Evolutionary conservation across 2,329 filamentous ascomycete species (phyloP), one percentile per base, ranked within the genome.

Genomic region (Cytospora piceae): DNA sequence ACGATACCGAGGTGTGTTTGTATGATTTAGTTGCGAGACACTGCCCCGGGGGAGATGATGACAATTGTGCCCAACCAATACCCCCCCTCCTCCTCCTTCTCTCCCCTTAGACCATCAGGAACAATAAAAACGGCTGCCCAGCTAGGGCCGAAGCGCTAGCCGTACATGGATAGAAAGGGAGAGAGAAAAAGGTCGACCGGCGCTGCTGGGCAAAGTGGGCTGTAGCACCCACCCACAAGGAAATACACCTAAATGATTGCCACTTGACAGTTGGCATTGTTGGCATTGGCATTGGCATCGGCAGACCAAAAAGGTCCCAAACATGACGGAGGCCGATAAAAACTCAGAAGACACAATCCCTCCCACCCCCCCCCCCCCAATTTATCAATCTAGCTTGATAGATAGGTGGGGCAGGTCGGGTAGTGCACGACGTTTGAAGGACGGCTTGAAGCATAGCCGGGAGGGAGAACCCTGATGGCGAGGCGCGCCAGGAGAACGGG

Each of bases 391-490:
- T 27, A 29, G 37, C 22, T 22, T 34, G n/a, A n/a, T 29, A 27
- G 27, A 29, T 5, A 29, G 27, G 53, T 49, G 39, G 52, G 34
- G 46, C 51, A 29, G 22, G 61, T 57, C 53, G 61, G 61, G 61
- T 63, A 63, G 53, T 57, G 61, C 61, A 63, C 61, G 53, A 63
- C 61, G 61, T 63, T 63, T 34, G 56, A 15, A n/a, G 46, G 51
- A 51, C 61, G 61, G 55, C 8, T 27, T 42, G 27, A 55, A 37
- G 24, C 51, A 56, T 34, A 56, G 34, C 60, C 51, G 60, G 60
- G 34, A 52, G 39, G 60, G 56, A 63, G 27, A 49, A 51, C 52
- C 60, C 56, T 57, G 51, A 63, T 63, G n/a, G 42, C 51, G 60
- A 63, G 60, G 60, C 60, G 52, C 52, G 52, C 61, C 61, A 55